These are phyloP conservation scores for Capsella rubella DNA, from an alignment of 441 rosid species.

Conservation along the genomic window DNA sequence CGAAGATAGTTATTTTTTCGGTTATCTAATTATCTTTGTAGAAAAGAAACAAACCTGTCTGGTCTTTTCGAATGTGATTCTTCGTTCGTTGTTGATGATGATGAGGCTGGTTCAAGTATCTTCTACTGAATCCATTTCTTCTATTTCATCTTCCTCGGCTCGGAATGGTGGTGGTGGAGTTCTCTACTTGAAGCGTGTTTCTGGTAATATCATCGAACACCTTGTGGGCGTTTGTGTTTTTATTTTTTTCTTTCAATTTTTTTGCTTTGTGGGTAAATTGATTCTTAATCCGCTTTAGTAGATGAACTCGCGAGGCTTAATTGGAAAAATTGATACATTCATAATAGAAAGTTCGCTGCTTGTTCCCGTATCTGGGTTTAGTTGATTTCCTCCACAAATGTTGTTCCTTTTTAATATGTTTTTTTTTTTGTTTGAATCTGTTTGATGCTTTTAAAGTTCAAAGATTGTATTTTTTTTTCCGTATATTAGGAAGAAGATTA, in stretches of 20 bases:
- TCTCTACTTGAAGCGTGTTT: conserved; percentile 5
- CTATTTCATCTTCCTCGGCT: conserved; percentile 18
- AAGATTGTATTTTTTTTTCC: conserved; percentile 15
- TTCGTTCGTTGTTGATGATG: neutral
- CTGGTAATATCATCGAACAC: conserved; percentile 46
- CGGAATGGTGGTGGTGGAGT: conserved; percentile 23
- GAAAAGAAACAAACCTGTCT: neutral
- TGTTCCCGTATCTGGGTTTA: neutral
- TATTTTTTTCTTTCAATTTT: neutral
- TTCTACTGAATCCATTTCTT: conserved; percentile 13
- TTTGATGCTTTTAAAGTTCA: conserved; percentile 24
- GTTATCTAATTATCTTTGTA: neutral
- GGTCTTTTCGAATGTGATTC: conserved; percentile 4
- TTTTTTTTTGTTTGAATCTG: neutral
- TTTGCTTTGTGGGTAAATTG: neutral
- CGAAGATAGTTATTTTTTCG: neutral
- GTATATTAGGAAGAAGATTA: neutral
- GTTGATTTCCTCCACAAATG: neutral
- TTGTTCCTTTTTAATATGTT: neutral
- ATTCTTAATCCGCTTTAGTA: neutral
- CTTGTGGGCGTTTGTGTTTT: conserved; percentile 24
- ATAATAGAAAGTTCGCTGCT: neutral
- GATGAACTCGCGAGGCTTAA: neutral
- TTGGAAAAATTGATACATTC: neutral
- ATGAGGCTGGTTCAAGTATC: conserved; percentile 28